Base-by-base conservation (phyloP, 148 eudicot species). In the Rhododendron mucronatum region DNA sequence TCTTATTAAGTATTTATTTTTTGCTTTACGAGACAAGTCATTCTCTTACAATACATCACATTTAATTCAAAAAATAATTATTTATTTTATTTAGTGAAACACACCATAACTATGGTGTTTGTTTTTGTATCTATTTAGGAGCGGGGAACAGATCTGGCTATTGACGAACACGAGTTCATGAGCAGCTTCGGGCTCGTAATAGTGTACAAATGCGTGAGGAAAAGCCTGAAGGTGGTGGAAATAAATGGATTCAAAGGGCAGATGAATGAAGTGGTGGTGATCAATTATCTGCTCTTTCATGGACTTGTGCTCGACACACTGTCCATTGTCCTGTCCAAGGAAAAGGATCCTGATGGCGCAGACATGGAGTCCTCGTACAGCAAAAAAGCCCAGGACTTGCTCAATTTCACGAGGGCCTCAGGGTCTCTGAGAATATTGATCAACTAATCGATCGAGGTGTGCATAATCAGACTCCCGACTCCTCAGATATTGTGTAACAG, bases 231-330 rank as follows among this genome's bases (percentile, higher is more conserved):
- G 84, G 33, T 26, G 53, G 75, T 87, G 45, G 63, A 80, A 37
- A 20, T 84, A 18, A 84, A 51, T 16, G 89, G 82, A 13, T 87
- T 87, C 83, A 80, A 84, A 74, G 89, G 89, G 11, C 50, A 73
- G 26, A 4, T 5, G 5, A 53, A 73, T n/a, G 89, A 87, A 57
- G 0, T 55, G 9, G 33, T 2, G 47, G 81, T 39, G 33, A 30
- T 87, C 16, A 37, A 73, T 12, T 84, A 80, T 84, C 13, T 87
- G 2, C 39, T 87, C 11, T 44, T 0, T 3, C 41, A 28, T 57
- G 87, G 87, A 16, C 35, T 6, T 14, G 87, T 35, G 30, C n/a
- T 81, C 26, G 48, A 87, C 35, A 50, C 37, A 5, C 61, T 84
- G 15, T 18, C 16, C 20, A 57, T 87, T 7, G 20, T 15, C 41